Conservation (phyloP, 2,329 filamentous ascomycete species). For the Rasamsonia emersonii region DNA sequence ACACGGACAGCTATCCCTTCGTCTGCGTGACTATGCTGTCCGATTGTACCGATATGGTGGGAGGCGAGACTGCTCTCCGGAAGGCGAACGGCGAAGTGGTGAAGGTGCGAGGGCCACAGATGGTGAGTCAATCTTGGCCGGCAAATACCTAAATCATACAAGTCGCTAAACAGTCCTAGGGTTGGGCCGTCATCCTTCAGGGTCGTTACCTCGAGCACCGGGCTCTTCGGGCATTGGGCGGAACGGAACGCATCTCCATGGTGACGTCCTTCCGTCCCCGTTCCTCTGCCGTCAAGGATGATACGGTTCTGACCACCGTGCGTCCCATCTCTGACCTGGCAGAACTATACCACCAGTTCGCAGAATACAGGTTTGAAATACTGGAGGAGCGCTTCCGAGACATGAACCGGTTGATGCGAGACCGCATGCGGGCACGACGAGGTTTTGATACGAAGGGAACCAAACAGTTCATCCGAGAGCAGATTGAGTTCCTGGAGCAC, state of each 20-base stretch:
- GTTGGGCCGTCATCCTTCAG: conserved; percentile 56
- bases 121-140: conserved; percentile 35
- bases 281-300: conserved; percentile 47
- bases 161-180: conserved; percentile 33
- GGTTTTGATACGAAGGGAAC: conserved; percentile 21
- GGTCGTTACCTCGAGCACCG: conserved; percentile 60
- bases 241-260: conserved; percentile 55
- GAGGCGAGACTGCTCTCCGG: conserved; percentile 56
- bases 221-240: conserved; percentile 50
- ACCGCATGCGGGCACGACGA: conserved; percentile 23
- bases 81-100: conserved; percentile 46
- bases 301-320: conserved; percentile 53
- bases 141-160: no score
- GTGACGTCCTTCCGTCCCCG: conserved; percentile 59
- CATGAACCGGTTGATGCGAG: conserved; percentile 17
- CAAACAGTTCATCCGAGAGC: conserved; percentile 19
- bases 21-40: conserved; percentile 63
- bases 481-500: conserved; percentile 25
- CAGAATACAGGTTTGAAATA: conserved; percentile 55
- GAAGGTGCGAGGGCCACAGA: conserved; percentile 52
- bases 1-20: conserved; percentile 58
- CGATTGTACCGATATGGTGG: conserved; percentile 54
- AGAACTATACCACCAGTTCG: conserved; percentile 54
- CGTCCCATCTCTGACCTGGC: conserved; percentile 49
- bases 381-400: conserved; percentile 47